phyloP scores from a whole-genome alignment of 1,284 basidiomycete species.

The Porphyrellus sp. region DNA sequence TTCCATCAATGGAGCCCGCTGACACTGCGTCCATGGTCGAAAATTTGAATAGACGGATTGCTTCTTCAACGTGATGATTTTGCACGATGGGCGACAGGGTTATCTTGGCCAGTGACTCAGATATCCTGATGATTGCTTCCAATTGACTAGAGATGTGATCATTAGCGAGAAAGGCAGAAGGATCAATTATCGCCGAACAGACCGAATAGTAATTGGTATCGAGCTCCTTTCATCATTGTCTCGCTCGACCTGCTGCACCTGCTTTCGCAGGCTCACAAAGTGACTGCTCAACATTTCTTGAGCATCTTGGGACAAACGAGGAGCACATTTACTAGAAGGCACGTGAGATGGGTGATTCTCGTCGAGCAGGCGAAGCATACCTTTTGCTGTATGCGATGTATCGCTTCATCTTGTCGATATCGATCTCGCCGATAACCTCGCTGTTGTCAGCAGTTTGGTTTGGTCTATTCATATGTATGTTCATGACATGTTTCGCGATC shows the following conservation, averaged over 20 bases:
- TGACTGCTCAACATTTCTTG: constrained; percentile 97
- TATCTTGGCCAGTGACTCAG: constrained; percentile 94
- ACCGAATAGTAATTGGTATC: constrained; percentile 98
- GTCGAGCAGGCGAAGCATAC: constrained; percentile 41
- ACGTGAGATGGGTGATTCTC: constrained; percentile 1
- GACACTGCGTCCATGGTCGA: constrained; percentile 99
- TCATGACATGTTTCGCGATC: constrained; percentile 98
- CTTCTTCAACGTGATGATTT: constrained; percentile 96
- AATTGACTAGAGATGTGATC: constrained; percentile 69
- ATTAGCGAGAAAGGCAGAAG: constrained; percentile 8
- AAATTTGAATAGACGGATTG: constrained; percentile 96
- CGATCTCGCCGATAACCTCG: constrained; percentile 86
- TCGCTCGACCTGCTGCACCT: constrained; percentile 93
- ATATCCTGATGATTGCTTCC: constrained; percentile 98
- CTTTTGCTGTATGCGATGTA: constrained; percentile 96
- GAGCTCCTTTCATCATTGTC: constrained; percentile 98
- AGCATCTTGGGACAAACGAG: constrained; percentile 88
- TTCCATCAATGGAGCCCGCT: constrained; percentile 87
- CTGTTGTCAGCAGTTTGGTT: constrained; percentile 59
- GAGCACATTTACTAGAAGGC: constrained; percentile 82
- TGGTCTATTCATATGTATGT: constrained; percentile 94
- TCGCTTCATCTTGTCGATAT: constrained; percentile 97
- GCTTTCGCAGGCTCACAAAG: constrained; percentile 91
- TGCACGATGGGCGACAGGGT: constrained; percentile 85
- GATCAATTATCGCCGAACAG: constrained; percentile 25